Evolutionary conservation across 441 rosid species (phyloP), one percentile per base, ranked within the genome.

Genomic region (Mallotus repandus): DNA sequence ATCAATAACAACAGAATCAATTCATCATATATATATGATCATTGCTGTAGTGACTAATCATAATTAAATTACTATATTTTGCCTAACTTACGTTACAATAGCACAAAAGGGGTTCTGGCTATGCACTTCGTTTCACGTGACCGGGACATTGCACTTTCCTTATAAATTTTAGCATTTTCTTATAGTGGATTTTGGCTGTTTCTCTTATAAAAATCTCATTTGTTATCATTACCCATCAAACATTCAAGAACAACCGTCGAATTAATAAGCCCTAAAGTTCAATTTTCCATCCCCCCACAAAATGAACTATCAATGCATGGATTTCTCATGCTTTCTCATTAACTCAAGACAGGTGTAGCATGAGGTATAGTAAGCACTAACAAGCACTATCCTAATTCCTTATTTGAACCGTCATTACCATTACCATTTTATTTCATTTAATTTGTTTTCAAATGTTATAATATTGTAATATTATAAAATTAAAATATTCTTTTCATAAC

Each of bases 71-170:
- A 19, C 14, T 18, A n/a, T 14, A 21, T 8, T n/a, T 15, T 48
- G 21, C 74, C 59, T 16, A 0, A 1, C 22, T 50, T 72, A 63
- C 75, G 75, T 72, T 62, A 62, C 67, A 21, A 25, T 7, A 38
- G 14, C 63, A 21, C 18, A 57, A 58, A 46, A 25, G 2, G 0
- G 41, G 2, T 3, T 35, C 22, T n/a, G 29, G 54, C 4, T 2
- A 41, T 22, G 2, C n/a, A n/a, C n/a, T n/a, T n/a, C n/a, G n/a
- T n/a, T 71, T 68, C 82, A 38, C 70, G 79, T 64, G 79, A 59
- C 49, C 56, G 35, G 63, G 22, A 16, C 61, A 72, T 56, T 56
- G 25, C 60, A 56, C 60, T 56, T 49, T 49, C 19, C 63, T 45
- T 29, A 65, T 32, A 69, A n/a, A 4, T 64, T 19, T 41, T 48